Evolutionary conservation across 2,329 filamentous ascomycete species (phyloP).

Genomic region (Pochonia chlamydosporia): DNA sequence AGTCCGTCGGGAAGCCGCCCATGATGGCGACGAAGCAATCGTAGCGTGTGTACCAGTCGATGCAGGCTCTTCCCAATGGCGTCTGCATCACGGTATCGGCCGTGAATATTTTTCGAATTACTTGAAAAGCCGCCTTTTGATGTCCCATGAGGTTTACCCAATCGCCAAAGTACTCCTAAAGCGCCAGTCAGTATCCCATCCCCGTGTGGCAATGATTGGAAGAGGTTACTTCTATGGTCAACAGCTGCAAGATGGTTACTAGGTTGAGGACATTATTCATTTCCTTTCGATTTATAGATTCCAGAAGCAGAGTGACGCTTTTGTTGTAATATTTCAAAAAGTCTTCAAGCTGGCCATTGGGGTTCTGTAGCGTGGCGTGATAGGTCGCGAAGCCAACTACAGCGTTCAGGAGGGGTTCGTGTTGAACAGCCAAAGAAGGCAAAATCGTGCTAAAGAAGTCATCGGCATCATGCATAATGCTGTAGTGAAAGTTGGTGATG

Average conservation of each 20-base stretch:
- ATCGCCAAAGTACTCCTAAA: constrained; percentile 86
- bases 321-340: constrained; percentile 90
- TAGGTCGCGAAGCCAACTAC: constrained; percentile 86
- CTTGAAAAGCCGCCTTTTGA: constrained; percentile 80
- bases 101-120: constrained; percentile 72
- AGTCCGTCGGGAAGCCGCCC: constrained; percentile 67
- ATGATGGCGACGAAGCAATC: constrained; percentile 81
- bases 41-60: constrained; percentile 87
- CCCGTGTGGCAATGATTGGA: not conserved
- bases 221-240: constrained; percentile 76
- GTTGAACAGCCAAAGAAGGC: constrained; percentile 62
- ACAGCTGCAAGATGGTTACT: constrained; percentile 83
- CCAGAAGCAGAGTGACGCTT: constrained; percentile 71
- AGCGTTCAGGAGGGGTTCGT: constrained; percentile 80
- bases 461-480: constrained; percentile 62
- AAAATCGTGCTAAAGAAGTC: constrained; percentile 70
- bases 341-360: constrained; percentile 67
- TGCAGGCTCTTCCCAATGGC: constrained; percentile 63
- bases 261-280: constrained; percentile 69
- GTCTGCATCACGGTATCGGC: constrained; percentile 69
- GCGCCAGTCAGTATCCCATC: constrained; percentile 4
- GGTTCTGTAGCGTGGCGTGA: constrained; percentile 66
- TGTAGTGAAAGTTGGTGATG: constrained; percentile 78
- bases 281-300: constrained; percentile 64
- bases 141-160: constrained; percentile 93